Percentiles rank a stretch among this genome's conserved stretches.
phyloP scores from a whole-genome alignment of 345 rosid species.

The Citrus hindsii region DNA sequence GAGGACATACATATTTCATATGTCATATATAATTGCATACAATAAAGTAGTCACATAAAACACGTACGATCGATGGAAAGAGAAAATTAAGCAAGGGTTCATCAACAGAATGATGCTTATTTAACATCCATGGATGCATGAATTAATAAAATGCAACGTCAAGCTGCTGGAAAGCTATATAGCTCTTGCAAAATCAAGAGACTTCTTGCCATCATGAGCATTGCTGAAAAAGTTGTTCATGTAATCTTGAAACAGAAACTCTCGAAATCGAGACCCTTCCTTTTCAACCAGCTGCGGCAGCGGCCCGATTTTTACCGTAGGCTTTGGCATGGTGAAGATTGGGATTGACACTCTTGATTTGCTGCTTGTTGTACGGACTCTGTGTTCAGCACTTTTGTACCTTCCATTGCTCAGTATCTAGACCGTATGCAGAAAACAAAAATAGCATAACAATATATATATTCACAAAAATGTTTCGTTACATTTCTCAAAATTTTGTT shows the following conservation, averaged over 20 bases:
- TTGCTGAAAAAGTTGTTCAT: constrained; percentile 51
- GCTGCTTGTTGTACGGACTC: constrained; percentile 44
- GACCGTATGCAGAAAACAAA: not conserved
- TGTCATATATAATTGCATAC: not conserved
- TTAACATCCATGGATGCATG: not conserved
- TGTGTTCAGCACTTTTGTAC: constrained; percentile 58
- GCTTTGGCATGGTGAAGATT: constrained; percentile 42
- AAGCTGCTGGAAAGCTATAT: not conserved
- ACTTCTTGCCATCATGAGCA: constrained; percentile 51
- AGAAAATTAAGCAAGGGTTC: not conserved
- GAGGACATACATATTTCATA: too few relatives aligned
- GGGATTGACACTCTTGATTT: constrained; percentile 57
- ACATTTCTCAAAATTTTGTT: too few relatives aligned
- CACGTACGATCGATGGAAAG: not conserved
- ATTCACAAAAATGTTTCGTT: too few relatives aligned
- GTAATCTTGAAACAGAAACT: constrained; percentile 43
- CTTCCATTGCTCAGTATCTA: constrained; percentile 59
- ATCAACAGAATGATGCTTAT: not conserved
- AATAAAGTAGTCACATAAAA: not conserved
- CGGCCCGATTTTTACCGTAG: constrained; percentile 40
- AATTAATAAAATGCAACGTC: not conserved
- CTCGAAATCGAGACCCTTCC: constrained; percentile 44
- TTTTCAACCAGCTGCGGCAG: constrained; percentile 38
- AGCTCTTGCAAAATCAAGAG: constrained; percentile 39
- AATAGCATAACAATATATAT: too few relatives aligned